Percentiles rank a stretch among this genome's conserved stretches.
These are phyloP conservation scores for Russula sp. DNA, from an alignment of 768 basidiomycete species.

Conservation along the genomic window DNA sequence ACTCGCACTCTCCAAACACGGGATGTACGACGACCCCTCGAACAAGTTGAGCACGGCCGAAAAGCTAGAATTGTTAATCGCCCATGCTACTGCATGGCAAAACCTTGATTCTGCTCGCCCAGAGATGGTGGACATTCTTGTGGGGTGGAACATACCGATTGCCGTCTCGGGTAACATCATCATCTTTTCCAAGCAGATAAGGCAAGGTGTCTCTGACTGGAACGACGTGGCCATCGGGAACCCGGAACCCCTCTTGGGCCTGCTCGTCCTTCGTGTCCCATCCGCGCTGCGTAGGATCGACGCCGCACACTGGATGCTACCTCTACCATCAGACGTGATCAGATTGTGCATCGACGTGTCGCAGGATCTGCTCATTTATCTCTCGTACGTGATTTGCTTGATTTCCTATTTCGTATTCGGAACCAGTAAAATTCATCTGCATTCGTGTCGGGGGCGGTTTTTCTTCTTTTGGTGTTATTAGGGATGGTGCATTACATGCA, in stretches of 20 bases:
- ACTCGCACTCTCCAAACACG: constrained; percentile 3
- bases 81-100: neutral
- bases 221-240: no score
- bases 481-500: neutral
- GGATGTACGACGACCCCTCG: constrained; percentile 6
- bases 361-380: constrained; percentile 13
- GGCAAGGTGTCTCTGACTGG: neutral
- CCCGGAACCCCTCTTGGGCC: neutral
- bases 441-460: no score
- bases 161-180: constrained; percentile 7
- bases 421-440: no score
- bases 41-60: neutral
- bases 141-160: constrained; percentile 3
- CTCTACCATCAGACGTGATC: neutral
- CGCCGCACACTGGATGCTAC: constrained; percentile 3
- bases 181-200: neutral
- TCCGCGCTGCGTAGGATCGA: neutral
- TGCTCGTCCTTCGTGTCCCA: constrained; percentile 8
- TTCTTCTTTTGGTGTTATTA: neutral
- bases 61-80: neutral
- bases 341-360: constrained; percentile 9
- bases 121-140: neutral
- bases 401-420: neutral
- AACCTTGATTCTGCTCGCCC: neutral
- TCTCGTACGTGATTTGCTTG: neutral